Conservation (phyloP, 805 yeast species). For the Candida koratica region DNA sequence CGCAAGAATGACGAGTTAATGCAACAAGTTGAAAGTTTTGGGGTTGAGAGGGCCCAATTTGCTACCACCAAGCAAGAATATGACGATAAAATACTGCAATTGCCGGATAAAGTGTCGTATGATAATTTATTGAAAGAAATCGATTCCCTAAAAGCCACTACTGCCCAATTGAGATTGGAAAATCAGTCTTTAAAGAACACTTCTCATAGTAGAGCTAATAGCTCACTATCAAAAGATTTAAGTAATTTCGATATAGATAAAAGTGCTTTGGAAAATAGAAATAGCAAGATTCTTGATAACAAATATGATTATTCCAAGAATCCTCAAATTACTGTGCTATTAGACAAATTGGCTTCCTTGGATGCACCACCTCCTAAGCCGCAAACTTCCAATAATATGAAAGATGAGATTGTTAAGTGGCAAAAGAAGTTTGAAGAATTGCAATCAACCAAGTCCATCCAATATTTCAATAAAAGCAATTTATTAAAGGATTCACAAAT, state of each 20-base stretch:
- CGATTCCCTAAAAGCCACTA: slow-evolving; percentile 26
- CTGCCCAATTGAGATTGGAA: slow-evolving; percentile 35
- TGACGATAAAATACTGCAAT: slow-evolving; percentile 7
- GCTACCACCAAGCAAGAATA: slow-evolving; percentile 5
- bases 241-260: not conserved
- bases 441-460: slow-evolving; percentile 30
- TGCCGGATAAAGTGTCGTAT: slow-evolving; percentile 8
- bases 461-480: slow-evolving; percentile 17
- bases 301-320: slow-evolving; percentile 1
- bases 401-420: slow-evolving; percentile 42
- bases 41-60: slow-evolving; percentile 9
- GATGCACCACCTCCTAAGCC: slow-evolving; percentile 17
- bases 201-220: slow-evolving; percentile 14
- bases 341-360: slow-evolving; percentile 27
- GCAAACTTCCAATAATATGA: slow-evolving; percentile 16
- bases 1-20: slow-evolving; percentile 9
- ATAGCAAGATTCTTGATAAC: not conserved
- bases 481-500: slow-evolving; percentile 23
- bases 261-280: too few relatives aligned
- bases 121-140: slow-evolving; percentile 20
- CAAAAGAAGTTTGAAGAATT: slow-evolving; percentile 48
- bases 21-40: slow-evolving; percentile 5
- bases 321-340: slow-evolving; percentile 18
- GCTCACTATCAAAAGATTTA: slow-evolving; percentile 13
- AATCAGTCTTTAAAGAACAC: slow-evolving; percentile 33